phyloP scores from a whole-genome alignment of 129 eudicot genomes.

The Tagetes patula region DNA sequence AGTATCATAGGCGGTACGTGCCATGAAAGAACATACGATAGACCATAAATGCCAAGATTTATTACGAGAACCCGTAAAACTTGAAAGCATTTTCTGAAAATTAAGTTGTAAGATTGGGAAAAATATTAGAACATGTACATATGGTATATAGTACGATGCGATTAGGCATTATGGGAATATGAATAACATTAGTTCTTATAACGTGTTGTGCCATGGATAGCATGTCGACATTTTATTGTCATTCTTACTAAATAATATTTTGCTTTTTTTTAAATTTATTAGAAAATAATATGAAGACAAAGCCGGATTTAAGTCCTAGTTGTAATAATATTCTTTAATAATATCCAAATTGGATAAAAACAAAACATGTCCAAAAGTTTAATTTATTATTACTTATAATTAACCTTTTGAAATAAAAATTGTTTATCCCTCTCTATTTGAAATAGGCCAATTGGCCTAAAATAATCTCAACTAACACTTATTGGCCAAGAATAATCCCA shows the following conservation, averaged over 20 bases:
- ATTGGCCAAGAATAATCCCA: too few relatives aligned
- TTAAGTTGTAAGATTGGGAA: background rate
- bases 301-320: background rate
- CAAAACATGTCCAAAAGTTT: background rate
- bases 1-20: background rate
- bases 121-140: background rate
- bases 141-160: background rate
- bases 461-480: too few relatives aligned
- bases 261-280: background rate
- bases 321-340: background rate
- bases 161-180: background rate
- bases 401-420: too few relatives aligned
- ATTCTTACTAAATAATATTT: background rate
- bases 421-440: background rate
- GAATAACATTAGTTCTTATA: constrained; percentile 11
- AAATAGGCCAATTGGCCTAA: too few relatives aligned
- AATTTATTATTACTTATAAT: too few relatives aligned
- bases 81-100: background rate
- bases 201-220: constrained; percentile 10
- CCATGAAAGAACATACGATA: background rate
- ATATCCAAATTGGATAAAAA: background rate
- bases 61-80: background rate
- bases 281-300: background rate
- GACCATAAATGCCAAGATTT: background rate
- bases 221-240: constrained; percentile 40